Evolutionary conservation across 2,329 filamentous ascomycete species (phyloP).

Genomic region (Talaromyces sp.): DNA sequence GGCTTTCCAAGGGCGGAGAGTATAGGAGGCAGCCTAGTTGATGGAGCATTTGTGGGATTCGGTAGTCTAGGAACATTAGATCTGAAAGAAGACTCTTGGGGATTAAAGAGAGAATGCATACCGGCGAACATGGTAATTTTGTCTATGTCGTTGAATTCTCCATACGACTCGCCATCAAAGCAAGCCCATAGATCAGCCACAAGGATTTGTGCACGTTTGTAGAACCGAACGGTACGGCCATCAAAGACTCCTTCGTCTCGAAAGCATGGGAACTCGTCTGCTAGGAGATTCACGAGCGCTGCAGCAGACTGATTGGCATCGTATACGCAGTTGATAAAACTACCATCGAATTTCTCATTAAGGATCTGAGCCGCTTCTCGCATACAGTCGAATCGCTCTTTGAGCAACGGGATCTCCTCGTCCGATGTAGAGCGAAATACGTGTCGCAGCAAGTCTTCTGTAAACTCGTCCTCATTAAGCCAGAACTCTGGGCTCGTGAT

Average conservation of each 20-base stretch:
- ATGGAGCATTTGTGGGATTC: constrained; percentile 89
- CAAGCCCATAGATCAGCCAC: constrained; percentile 97
- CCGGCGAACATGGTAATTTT: constrained; percentile 96
- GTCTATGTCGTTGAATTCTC: constrained; percentile 83
- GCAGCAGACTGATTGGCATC: constrained; percentile 77
- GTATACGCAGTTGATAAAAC: constrained; percentile 68
- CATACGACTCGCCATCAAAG: constrained; percentile 76
- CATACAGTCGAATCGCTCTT: constrained; percentile 73
- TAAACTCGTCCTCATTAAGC: constrained; percentile 72
- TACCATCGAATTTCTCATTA: constrained; percentile 73
- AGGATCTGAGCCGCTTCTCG: constrained; percentile 79
- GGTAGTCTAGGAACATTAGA: constrained; percentile 63
- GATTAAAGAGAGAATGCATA: constrained; percentile 25
- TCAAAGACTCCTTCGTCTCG: constrained; percentile 75
- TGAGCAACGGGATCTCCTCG: constrained; percentile 80
- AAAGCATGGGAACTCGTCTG: constrained; percentile 79
- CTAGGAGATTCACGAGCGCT: constrained; percentile 78
- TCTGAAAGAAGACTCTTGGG: not conserved
- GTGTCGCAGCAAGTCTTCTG: constrained; percentile 66
- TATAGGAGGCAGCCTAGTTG: constrained; percentile 78
- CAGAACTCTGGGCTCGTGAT: constrained; percentile 89
- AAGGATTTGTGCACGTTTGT: constrained; percentile 94
- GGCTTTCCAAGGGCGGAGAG: constrained; percentile 71
- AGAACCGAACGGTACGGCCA: constrained; percentile 70
- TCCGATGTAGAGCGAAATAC: constrained; percentile 84